Evolutionary conservation across 352 stramenopile species (phyloP), one percentile per base, ranked within the genome.

Genomic region (Phytophthora podocarpi): DNA sequence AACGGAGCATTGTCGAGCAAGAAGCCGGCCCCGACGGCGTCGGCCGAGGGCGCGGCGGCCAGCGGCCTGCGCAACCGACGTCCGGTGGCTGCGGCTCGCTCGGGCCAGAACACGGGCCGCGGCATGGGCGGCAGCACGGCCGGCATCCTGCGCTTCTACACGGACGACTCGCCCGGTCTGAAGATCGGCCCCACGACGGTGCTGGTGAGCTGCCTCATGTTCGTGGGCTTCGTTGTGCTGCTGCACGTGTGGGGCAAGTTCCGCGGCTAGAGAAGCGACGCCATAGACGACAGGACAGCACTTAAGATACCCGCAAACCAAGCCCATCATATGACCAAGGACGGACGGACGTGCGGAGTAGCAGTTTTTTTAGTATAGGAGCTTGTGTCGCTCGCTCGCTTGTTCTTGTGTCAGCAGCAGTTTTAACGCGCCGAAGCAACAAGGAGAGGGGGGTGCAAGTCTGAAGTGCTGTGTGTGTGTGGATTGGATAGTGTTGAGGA

Each of bases 231-330:
- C 56, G 96, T 99, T 42, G 96, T 99, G 59, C 80, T 99, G 63
- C 88, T 99, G 59, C 96, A 99, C 76, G 97, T 99, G 67, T 98
- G 92, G 91, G 96, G 96, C 70, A 99, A 99, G 79, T 98, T 99
- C 82, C 93, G 85, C 69, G 78, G 83, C 61, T 93, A 91, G 67
- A 68, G 31, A 24, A 49, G 48, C 35, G 41, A 53, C 59, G 52
- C 54, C 41, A 66, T 72, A 64, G 67, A 76, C 62, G 48, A 63
- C 51, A 72, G 52, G 42, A 72, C 34, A 70, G 47, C 51, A 65
- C 20, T 48, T 53, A 41, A 70, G 35, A 51, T 59, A 70, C 52
- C 47, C 45, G 46, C 32, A 41, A 11, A 16, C 32, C n/a, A 18
- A 21, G n/a, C 11, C 34, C 31, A 31, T 18, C 30, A 18, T n/a